Evolutionary conservation across 1,284 basidiomycete genomes (phyloP).

Genomic region (Leccinum solheimii): DNA sequence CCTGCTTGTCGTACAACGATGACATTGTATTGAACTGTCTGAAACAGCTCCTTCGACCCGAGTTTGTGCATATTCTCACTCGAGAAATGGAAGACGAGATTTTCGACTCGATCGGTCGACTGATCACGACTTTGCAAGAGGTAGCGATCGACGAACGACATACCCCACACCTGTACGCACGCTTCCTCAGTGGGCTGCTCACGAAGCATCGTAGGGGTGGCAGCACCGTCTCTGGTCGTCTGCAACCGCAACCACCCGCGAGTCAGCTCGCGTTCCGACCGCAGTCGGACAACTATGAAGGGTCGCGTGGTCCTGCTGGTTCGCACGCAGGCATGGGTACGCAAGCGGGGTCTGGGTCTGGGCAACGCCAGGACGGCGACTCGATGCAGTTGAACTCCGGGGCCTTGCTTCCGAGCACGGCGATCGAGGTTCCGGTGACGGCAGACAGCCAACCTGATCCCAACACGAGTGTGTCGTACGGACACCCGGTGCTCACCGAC

Average conservation of each 20-base stretch:
- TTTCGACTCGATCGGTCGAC: constrained; percentile 65
- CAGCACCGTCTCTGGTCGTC: constrained; percentile 36
- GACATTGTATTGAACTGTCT: not conserved
- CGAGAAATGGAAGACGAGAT: constrained; percentile 64
- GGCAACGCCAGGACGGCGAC: constrained; percentile 12
- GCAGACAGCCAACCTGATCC: constrained; percentile 11
- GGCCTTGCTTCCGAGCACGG: not conserved
- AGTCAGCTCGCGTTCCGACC: constrained; percentile 22
- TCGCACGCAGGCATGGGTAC: constrained; percentile 1
- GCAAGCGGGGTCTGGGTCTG: constrained; percentile 7
- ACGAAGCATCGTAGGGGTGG: constrained; percentile 67
- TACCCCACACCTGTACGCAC: constrained; percentile 77
- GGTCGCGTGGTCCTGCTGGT: constrained; percentile 10
- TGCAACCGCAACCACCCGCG: constrained; percentile 29
- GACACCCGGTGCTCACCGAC: constrained; percentile 4
- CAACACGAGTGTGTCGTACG: constrained; percentile 43
- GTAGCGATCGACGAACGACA: constrained; percentile 82
- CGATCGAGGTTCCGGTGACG: not conserved
- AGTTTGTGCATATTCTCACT: constrained; percentile 61
- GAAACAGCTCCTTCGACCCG: constrained; percentile 66
- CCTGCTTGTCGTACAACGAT: not conserved
- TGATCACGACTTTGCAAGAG: constrained; percentile 72
- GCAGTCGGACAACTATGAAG: constrained; percentile 6
- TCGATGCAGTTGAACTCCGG: constrained; percentile 23
- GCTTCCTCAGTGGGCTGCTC: constrained; percentile 71